Evolutionary conservation across 768 basidiomycete genomes (phyloP).

Genomic region (Rhizopogon sp.): DNA sequence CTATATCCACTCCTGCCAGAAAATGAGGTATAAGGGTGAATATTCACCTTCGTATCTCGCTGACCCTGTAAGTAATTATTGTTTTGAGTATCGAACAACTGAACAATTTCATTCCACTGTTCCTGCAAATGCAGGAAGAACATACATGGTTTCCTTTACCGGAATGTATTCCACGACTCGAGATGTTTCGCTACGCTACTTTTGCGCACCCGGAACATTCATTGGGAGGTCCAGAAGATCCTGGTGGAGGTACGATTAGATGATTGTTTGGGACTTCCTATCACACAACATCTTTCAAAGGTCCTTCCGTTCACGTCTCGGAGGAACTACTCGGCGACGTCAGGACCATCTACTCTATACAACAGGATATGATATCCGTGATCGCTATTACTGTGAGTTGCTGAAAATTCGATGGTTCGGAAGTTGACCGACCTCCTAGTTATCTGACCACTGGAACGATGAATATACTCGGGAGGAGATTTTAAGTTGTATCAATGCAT

Average conservation of each 20-base stretch:
- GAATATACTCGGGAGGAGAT: conserved; percentile 29
- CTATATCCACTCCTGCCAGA: conserved; percentile 87
- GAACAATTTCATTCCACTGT: neutral
- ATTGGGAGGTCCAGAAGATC: conserved; percentile 26
- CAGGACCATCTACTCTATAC: conserved; percentile 21
- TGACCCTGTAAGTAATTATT: conserved; percentile 61
- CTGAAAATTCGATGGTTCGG: neutral
- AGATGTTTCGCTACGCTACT: conserved; percentile 61
- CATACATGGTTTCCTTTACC: conserved; percentile 73
- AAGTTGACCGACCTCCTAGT: conserved; percentile 12
- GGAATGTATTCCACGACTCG: conserved; percentile 53
- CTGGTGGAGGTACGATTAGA: conserved; percentile 19
- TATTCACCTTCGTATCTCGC: conserved; percentile 83
- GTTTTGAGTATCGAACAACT: neutral
- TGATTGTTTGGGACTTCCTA: neutral
- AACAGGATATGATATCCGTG: conserved; percentile 13
- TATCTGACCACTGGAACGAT: conserved; percentile 24
- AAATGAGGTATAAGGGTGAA: conserved; percentile 97
- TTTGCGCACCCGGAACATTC: conserved; percentile 66
- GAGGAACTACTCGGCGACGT: conserved; percentile 16
- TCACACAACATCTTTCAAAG: neutral
- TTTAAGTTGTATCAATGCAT: conserved; percentile 36
- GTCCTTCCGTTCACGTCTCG: conserved; percentile 4
- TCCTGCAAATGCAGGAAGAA: conserved; percentile 49
- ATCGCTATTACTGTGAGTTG: conserved; percentile 21